Evolutionary conservation across 2,329 filamentous ascomycete genomes (phyloP), one percentile per base, ranked within the genome.

Genomic region (Fusarium odoratissimum): DNA sequence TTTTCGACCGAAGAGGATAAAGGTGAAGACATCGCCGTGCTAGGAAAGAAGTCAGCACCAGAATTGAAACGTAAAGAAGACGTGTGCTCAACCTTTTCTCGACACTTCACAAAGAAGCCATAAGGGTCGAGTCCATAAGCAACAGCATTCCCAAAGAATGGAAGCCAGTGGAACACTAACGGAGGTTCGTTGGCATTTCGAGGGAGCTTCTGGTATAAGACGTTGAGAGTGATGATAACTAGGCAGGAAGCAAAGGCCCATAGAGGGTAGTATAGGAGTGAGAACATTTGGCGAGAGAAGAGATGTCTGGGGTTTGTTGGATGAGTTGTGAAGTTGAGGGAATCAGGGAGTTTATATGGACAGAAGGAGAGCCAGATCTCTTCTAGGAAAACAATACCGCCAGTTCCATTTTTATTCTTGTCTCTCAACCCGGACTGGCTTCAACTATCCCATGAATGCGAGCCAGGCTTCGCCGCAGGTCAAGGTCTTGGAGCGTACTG

Each of bases 111-210:
- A 80, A 93, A 93, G 84, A 93, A 93, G 46, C 84, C 84, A 79
- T 88, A 90, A 1, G 92, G 92, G 71, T 94, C 90, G 70, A 92
- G 91, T 74, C 92, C 92, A 82, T 94, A 94, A 28, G 86, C 86
- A 64, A 94, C 84, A 10, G 92, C 92, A 80, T 89, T 93, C 51
- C 92, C 92, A 68, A 94, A 84, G 72, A 92, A 85, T 2, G 89
- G 89, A 25, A 91, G 72, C 83, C 85, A 89, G 76, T 90, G 88
- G 65, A 90, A 90, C n/a, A 91, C 86, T 10, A 87, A 70, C 0
- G 88, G 88, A 79, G 48, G 87, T 84, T 75, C 85, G 5, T 46
- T 52, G 3, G 60, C 25, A 16, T 62, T 76, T 33, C 49, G 66
- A 25, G 66, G 59, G 25, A 76, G 63, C 16, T 60, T 60, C n/a